Evolutionary conservation across 2,329 filamentous ascomycete species (phyloP), one percentile per base, ranked within the genome.

Genomic region (Stylonectria norvegica): DNA sequence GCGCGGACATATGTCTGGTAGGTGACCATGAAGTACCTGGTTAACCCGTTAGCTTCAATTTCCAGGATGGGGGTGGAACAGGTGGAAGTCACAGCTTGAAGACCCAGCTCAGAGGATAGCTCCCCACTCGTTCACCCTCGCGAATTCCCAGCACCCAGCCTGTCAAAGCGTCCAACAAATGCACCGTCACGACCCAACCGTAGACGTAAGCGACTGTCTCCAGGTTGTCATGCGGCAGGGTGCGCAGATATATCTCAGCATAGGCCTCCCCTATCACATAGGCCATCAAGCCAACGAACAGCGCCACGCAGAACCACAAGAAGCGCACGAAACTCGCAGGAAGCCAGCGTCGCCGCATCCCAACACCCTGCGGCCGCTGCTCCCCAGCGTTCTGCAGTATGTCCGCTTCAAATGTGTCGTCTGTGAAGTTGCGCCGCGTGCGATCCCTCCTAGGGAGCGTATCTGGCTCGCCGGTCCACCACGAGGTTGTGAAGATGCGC

Each of bases 1-100:
- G 81, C 79, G 37, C 81, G 79, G 10, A 85, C 81, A 62, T 85
- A 85, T 4, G 81, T 85, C 62, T 85, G 81, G 61, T 85, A 85
- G 5, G 81, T 85, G 36, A 85, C 64, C 69, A 79, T 79, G 59
- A 83, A 84, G 61, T 83, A 83, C 34, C 75, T 78, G 17, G 5
- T 10, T 9, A 16, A 10, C 16, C 15, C n/a, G 15, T 59, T 31
- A 55, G 54, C 16, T 35, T n/a, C 15, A 17, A 9, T 22, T 29
- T 9, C n/a, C n/a, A n/a, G n/a, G n/a, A n/a, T n/a, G n/a, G n/a
- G n/a, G n/a, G n/a, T 8, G 8, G 22, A 25, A 16, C 14, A 11
- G 33, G 14, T 34, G 9, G 16, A 64, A 76, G 64, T n/a, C 58
- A 83, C 75, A 85, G 70, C 59, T 85, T 85, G 54, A 85, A 85